phyloP scores from a whole-genome alignment of 805 yeast genomes.

The Osmozyma mogii region DNA sequence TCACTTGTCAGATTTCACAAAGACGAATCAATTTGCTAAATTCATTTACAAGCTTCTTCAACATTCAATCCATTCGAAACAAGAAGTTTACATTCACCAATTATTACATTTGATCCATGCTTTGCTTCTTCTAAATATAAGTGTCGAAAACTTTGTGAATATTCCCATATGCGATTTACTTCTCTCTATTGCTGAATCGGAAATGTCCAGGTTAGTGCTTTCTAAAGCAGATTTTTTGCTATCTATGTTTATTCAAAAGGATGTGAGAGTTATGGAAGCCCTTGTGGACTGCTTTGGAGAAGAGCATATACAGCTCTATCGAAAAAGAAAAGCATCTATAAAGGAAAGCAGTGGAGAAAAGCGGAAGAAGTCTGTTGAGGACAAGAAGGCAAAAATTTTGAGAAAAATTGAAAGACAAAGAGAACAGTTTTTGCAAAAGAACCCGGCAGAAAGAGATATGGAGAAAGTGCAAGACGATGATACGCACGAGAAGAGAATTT shows the following conservation, averaged over 20 bases:
- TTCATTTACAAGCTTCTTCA: conserved; percentile 51
- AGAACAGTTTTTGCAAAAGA: conserved; percentile 33
- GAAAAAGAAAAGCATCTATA: conserved; percentile 31
- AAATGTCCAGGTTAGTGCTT: conserved; percentile 40
- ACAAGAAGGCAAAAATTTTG: conserved; percentile 54
- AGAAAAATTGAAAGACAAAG: conserved; percentile 54
- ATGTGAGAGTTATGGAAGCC: conserved; percentile 42
- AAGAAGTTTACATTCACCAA: conserved; percentile 50
- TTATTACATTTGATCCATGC: conserved; percentile 68
- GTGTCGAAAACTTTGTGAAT: conserved; percentile 40
- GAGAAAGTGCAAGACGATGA: conserved; percentile 4
- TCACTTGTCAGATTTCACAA: conserved; percentile 43
- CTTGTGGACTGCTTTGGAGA: conserved; percentile 52
- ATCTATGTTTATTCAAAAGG: conserved; percentile 42
- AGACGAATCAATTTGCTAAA: conserved; percentile 46
- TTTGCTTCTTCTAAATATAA: conserved; percentile 37
- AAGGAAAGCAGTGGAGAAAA: conserved; percentile 50
- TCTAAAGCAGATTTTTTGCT: conserved; percentile 52
- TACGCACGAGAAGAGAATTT: conserved; percentile 8
- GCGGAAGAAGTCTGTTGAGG: conserved; percentile 49
- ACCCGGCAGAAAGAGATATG: conserved; percentile 24
- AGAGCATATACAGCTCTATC: conserved; percentile 41
- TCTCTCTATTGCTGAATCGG: conserved; percentile 42
- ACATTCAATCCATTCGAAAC: conserved; percentile 40
- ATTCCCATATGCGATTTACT: conserved; percentile 52